These are phyloP conservation scores for Ustilago vetiveriae DNA, from an alignment of 1,284 basidiomycete species.

Conservation along the genomic window DNA sequence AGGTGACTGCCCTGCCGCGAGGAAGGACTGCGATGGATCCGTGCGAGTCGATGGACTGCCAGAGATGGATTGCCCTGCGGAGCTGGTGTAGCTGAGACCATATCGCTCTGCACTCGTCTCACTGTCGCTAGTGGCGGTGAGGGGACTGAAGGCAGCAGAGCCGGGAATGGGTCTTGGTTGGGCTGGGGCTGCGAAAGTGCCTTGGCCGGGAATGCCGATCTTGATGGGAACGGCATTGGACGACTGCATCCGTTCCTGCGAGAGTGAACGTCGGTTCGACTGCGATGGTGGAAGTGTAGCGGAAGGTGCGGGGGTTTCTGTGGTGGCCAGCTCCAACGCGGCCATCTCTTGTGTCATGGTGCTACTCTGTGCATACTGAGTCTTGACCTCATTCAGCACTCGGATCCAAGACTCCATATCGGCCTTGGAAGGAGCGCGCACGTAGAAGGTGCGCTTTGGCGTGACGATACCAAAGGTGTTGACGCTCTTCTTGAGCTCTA, in stretches of 20 bases:
- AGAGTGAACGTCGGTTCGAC: constrained; percentile 20
- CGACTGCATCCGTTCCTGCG: constrained; percentile 27
- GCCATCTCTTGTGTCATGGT: constrained; percentile 58
- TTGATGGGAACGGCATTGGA: constrained; percentile 40
- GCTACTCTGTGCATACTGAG: constrained; percentile 67
- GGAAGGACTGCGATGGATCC: constrained; percentile 27
- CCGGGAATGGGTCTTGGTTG: constrained; percentile 52
- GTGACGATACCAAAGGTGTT: constrained; percentile 94
- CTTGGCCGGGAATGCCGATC: constrained; percentile 50
- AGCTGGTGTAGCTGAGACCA: constrained; percentile 58
- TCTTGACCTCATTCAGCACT: constrained; percentile 80
- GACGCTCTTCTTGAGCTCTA: constrained; percentile 86
- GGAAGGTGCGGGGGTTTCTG: constrained; percentile 33
- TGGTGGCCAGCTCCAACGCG: constrained; percentile 35
- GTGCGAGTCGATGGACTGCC: constrained; percentile 42
- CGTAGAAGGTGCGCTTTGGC: constrained; percentile 88
- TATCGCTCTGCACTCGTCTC: constrained; percentile 53
- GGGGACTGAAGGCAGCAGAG: constrained; percentile 46
- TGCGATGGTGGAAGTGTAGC: constrained; percentile 27
- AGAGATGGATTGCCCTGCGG: constrained; percentile 45
- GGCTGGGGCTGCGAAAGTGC: constrained; percentile 39
- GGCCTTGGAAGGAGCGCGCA: constrained; percentile 77
- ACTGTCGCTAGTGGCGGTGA: constrained; percentile 53
- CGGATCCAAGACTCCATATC: constrained; percentile 87
- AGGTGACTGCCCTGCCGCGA: constrained; percentile 36